Base-by-base conservation (phyloP, 2,329 filamentous ascomycete genomes). In the Cladosporium sp. region DNA sequence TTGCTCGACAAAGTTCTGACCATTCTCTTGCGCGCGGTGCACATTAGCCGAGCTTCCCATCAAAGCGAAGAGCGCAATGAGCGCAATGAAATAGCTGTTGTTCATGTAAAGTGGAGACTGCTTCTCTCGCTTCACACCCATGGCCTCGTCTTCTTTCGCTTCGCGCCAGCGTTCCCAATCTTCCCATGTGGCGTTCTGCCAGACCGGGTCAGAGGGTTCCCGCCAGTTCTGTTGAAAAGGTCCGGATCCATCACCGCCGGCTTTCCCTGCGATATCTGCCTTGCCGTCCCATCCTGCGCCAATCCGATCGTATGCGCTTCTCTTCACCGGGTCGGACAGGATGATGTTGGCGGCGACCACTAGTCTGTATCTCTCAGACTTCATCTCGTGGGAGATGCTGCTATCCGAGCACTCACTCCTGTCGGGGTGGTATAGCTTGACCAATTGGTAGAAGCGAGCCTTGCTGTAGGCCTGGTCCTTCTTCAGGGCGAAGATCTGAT, bases 361-460 rank as follows among this genome's bases (percentile, higher is more conserved):
- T 39, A 99, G 86, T 34, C 91, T 89, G 78, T 98, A 99, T 58
- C 95, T 90, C 75, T 97, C 92, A n/a, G 95, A 83, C 67, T 90
- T 89, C 32, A 86, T 84, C 28, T 86, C 79, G 23, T 85, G 83
- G 0, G 91, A 82, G 14, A 91, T 75, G 76, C 67, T 81, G 77
- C 66, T 80, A 77, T 73, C 72, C 66, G 77, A 79, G 43, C 75
- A 75, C 46, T 73, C 70, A 68, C 78, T 82, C 66, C 86, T 86
- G 77, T 99, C 95, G 0, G 95, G 95, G 75, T 99, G 95, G 80
- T 99, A 99, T 56, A 96, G 83, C 81, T 98, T 99, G 65, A 96
- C 95, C 61, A 99, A 86, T 74, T 94, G 86, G 78, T 96, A 95
- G 83, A 93, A 99, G 66, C 88, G 88, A 51, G 84, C 80, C 79